phyloP scores from a whole-genome alignment of 2,329 filamentous ascomycete species.

The Metarhizium album region DNA sequence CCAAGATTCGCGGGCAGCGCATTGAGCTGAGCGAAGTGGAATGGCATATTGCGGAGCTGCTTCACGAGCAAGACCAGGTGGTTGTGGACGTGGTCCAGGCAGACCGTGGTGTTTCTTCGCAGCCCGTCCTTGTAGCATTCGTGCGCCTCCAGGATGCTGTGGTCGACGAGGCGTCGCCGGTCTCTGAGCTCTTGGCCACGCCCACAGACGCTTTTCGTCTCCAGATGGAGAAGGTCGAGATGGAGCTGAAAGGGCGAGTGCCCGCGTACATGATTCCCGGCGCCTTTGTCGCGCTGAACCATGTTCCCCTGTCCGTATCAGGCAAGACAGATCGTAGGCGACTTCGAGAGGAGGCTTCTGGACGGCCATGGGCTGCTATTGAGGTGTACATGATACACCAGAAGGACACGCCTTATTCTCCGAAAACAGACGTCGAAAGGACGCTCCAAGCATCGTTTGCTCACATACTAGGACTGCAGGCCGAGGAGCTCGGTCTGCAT shows the following conservation, averaged over 20 bases:
- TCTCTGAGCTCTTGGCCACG: too few species aligned
- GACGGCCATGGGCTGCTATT: not conserved
- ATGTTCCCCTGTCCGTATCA: not conserved
- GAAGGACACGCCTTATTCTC: not conserved
- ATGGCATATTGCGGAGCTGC: not conserved
- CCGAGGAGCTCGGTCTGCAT: not conserved
- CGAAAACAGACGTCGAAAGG: not conserved
- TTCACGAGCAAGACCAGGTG: not conserved
- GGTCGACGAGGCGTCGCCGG: not conserved
- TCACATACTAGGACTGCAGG: not conserved
- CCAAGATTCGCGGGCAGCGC: constrained; percentile 38
- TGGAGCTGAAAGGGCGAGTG: not conserved
- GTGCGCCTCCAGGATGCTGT: not conserved
- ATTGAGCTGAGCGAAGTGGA: constrained; percentile 29
- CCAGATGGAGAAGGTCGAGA: not conserved
- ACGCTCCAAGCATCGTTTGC: not conserved
- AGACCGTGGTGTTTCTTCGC: not conserved
- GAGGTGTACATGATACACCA: not conserved
- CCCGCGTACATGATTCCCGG: not conserved
- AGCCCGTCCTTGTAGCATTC: not conserved
- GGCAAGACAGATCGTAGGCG: not conserved
- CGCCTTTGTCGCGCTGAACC: not conserved
- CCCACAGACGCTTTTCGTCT: not conserved
- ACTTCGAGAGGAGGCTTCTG: not conserved
- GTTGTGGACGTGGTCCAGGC: not conserved